Evolutionary conservation across 2,329 filamentous ascomycete genomes (phyloP).

Genomic region (Colletotrichum lupini): DNA sequence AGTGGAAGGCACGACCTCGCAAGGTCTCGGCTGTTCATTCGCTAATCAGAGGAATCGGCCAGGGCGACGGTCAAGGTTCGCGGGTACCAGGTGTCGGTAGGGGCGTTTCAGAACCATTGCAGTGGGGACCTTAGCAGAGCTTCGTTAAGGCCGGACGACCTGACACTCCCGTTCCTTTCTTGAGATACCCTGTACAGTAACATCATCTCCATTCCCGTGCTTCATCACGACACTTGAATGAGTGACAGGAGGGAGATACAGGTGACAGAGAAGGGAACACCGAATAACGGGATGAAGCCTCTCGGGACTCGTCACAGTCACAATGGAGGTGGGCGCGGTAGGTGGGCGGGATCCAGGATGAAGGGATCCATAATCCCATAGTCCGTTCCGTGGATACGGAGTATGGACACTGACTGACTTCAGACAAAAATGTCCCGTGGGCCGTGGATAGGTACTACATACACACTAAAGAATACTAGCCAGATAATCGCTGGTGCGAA

Average conservation of each 20-base stretch:
- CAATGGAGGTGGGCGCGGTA: neutral
- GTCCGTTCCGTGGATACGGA: neutral
- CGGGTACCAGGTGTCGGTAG: constrained; percentile 17
- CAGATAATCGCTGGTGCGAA: too few species aligned
- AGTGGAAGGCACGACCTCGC: neutral
- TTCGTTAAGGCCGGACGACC: constrained; percentile 20
- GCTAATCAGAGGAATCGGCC: constrained; percentile 23
- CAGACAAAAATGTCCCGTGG: neutral
- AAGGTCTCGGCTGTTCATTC: constrained; percentile 21
- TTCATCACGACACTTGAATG: neutral
- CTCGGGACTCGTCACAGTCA: neutral
- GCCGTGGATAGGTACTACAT: neutral
- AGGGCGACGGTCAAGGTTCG: constrained; percentile 26
- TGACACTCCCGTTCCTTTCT: too few species aligned
- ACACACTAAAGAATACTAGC: too few species aligned
- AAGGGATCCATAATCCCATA: too few species aligned
- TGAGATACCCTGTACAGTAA: too few species aligned
- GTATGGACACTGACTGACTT: neutral
- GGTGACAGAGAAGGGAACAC: too few species aligned
- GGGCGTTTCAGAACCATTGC: constrained; percentile 32
- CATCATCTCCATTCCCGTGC: too few species aligned
- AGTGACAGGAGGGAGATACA: neutral
- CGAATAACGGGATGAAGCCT: neutral
- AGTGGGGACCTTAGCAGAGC: constrained; percentile 26
- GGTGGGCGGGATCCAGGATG: neutral